A percentile compares a stretch with the other conserved stretches of the same genome.
phyloP scores from a whole-genome alignment of 331 rosid species.

The Rosa hybrid region DNA sequence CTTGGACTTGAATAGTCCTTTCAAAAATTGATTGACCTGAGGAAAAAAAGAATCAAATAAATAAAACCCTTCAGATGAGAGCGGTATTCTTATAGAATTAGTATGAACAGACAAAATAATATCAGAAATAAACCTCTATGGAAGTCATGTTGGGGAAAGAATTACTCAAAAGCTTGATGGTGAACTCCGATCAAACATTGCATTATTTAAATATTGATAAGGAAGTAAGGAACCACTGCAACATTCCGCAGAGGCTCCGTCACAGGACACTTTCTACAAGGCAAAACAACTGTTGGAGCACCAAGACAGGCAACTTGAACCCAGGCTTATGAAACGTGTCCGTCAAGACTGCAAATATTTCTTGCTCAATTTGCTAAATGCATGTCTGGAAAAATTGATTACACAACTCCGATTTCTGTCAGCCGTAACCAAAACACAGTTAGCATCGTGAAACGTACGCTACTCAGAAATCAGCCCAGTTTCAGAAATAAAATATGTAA shows the following conservation, averaged over 20 bases:
- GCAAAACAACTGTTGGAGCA: constrained; percentile 88
- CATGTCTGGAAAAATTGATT: constrained; percentile 83
- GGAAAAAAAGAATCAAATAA: not conserved
- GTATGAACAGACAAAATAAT: not conserved
- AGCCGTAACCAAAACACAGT: constrained; percentile 13
- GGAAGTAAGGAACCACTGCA: constrained; percentile 60
- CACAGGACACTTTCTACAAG: constrained; percentile 79
- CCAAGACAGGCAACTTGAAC: constrained; percentile 89
- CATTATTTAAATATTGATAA: constrained; percentile 66
- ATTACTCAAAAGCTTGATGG: constrained; percentile 78
- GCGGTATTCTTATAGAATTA: constrained; percentile 7
- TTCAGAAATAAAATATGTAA: constrained; percentile 5
- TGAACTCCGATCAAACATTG: constrained; percentile 75
- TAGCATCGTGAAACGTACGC: not conserved
- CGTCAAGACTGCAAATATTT: constrained; percentile 88
- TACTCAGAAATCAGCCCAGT: not conserved
- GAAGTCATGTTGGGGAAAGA: constrained; percentile 93
- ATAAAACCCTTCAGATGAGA: constrained; percentile 18
- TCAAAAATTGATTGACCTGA: constrained; percentile 91
- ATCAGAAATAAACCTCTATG: constrained; percentile 53
- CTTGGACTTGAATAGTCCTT: constrained; percentile 77
- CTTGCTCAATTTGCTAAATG: constrained; percentile 72
- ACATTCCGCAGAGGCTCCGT: constrained; percentile 90
- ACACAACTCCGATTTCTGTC: constrained; percentile 81
- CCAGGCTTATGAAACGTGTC: constrained; percentile 98